These are phyloP conservation scores for Xylariaceae sp. DNA, from an alignment of 2,329 filamentous ascomycete species.

Conservation along the genomic window DNA sequence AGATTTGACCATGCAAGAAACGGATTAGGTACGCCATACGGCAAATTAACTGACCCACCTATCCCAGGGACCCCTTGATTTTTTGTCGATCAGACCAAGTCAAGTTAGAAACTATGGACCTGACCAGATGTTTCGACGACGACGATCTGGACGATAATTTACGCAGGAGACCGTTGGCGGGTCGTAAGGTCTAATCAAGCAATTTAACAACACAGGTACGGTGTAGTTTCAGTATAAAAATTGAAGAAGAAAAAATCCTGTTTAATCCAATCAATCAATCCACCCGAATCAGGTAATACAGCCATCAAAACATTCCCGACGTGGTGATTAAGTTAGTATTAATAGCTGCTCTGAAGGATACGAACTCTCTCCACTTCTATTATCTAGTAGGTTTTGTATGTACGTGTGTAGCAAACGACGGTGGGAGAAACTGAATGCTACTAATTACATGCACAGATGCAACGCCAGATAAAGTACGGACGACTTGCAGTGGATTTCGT, in stretches of 20 bases:
- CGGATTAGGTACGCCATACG: not conserved
- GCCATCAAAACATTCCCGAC: not conserved
- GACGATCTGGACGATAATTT: not conserved
- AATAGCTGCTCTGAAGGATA: not conserved
- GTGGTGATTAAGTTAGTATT: no score
- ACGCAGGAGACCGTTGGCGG: not conserved
- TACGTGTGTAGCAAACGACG: not conserved
- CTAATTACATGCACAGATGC: not conserved
- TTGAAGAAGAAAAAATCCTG: no score
- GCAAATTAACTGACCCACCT: not conserved
- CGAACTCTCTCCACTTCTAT: not conserved
- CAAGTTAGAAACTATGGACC: not conserved
- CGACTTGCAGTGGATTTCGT: constrained; percentile 18
- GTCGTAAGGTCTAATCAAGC: constrained; percentile 2
- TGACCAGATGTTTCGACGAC: not conserved
- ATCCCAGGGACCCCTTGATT: not conserved
- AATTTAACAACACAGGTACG: not conserved
- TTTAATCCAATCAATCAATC: constrained; percentile 20
- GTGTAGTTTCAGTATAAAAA: no score
- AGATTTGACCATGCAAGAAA: not conserved
- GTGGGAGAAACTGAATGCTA: no score
- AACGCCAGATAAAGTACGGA: not conserved
- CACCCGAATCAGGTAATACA: constrained; percentile 17
- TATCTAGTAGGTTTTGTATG: no score
- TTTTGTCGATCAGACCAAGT: not conserved